Evolutionary conservation across 805 yeast species (phyloP).

Genomic region (Metahyphopichia silvanorum): DNA sequence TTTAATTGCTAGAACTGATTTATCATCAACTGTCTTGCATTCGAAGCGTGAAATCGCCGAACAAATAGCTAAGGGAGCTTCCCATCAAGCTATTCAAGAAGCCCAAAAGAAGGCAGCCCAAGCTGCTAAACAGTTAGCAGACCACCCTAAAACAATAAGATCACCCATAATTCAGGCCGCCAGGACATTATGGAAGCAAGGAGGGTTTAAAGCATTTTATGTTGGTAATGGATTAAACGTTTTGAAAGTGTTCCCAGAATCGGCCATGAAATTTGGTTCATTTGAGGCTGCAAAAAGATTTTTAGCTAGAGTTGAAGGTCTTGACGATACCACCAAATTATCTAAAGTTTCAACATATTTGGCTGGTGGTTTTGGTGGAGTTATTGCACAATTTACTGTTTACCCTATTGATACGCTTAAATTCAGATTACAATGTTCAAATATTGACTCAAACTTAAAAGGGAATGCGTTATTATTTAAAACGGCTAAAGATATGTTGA

Average conservation of each 20-base stretch:
- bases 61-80: conserved; percentile 33
- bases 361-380: conserved; percentile 97
- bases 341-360: conserved; percentile 78
- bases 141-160: conserved; percentile 45
- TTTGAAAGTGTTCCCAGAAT: conserved; percentile 93
- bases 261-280: conserved; percentile 95
- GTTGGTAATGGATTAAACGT: conserved; percentile 94
- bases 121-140: conserved; percentile 27
- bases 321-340: conserved; percentile 61
- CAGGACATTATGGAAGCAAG: conserved; percentile 75
- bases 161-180: conserved; percentile 83
- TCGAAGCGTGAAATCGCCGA: conserved; percentile 45
- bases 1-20: conserved; percentile 84
- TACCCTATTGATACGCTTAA: conserved; percentile 95
- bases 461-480: conserved; percentile 59
- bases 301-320: conserved; percentile 74
- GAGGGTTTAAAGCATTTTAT: conserved; percentile 84
- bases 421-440: conserved; percentile 90
- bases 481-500: conserved; percentile 76
- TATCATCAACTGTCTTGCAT: conserved; percentile 65
- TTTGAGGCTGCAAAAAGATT: conserved; percentile 83
- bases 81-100: conserved; percentile 31
- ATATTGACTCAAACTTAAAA: conserved; percentile 56
- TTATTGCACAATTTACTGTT: conserved; percentile 85
- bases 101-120: conserved; percentile 25